Evolutionary conservation across 495 filamentous ascomycete genomes (phyloP), one percentile per base, ranked within the genome.

Genomic region (Penicillium dipodomyicola): DNA sequence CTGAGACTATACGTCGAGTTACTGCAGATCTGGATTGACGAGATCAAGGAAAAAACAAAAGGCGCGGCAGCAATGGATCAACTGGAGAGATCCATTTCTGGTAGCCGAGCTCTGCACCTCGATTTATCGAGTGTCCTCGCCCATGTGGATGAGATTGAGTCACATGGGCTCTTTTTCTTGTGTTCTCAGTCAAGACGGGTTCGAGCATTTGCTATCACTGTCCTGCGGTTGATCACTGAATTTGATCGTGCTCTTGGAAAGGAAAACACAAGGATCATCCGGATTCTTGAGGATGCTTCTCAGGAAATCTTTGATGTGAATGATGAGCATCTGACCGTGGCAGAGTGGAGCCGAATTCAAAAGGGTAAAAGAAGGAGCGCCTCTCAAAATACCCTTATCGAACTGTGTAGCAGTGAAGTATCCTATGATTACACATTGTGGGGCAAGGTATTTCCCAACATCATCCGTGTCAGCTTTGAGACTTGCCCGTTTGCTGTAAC

Each of bases 401-500:
- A 97, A 67, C 82, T 99, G 30, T 96, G 94, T 72, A 91, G 90
- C 70, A 97, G 94, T 70, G 94, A 97, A 59, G 86, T 94, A 17
- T 90, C 91, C 4, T 96, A 97, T 64, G 94, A 98, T 66, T 87
- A 91, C 4, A 95, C 91, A 0, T 71, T 99, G 44, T 99, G 94
- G 94, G 92, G 94, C 66, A 97, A 97, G 67, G 85, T 97, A 9
- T 99, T 99, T 63, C 95, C 94, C 9, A 97, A 96, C 68, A 83
- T 99, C 29, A 88, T 97, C 41, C 85, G 91, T 5, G 88, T 95
- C 56, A 92, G 90, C 45, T 94, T 90, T 62, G 90, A 97, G 67
- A 86, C 87, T 44, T 97, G 93, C 65, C 89, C 91, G 1, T 89
- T 92, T 65, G 91, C 92, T 14, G 88, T 97, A 33, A 92, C 88